Evolutionary conservation across 352 stramenopile species (phyloP).

Genomic region (Phytophthora sp.): DNA sequence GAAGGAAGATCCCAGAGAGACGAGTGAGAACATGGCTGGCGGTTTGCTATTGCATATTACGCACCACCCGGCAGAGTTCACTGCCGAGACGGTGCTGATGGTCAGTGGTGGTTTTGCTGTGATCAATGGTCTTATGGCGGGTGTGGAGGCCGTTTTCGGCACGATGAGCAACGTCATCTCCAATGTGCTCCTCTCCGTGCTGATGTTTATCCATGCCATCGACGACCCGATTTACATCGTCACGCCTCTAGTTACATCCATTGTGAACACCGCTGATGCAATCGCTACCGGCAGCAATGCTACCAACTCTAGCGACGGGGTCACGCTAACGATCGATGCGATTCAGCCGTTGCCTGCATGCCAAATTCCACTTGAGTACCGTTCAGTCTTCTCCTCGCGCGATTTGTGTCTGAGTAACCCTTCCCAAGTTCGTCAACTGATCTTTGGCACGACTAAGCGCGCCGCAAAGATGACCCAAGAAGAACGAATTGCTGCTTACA

Average conservation of each 20-base stretch:
- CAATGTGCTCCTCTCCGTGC: constrained; percentile 18
- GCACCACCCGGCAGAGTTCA: constrained; percentile 35
- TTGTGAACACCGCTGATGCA: constrained; percentile 16
- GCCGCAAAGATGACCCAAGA: constrained; percentile 4
- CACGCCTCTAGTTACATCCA: constrained; percentile 27
- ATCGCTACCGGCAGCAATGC: background rate
- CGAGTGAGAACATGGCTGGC: constrained; percentile 24
- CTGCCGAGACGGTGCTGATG: constrained; percentile 28
- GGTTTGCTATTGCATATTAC: constrained; percentile 30
- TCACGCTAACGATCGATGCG: background rate
- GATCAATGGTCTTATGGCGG: constrained; percentile 25
- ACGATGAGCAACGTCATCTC: constrained; percentile 26
- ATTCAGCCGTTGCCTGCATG: constrained; percentile 15
- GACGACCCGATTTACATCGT: constrained; percentile 38
- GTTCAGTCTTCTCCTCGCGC: constrained; percentile 21
- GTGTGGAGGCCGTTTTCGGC: constrained; percentile 22
- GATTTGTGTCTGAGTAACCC: constrained; percentile 28
- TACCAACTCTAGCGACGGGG: background rate
- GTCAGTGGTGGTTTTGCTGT: constrained; percentile 18
- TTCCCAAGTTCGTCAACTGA: constrained; percentile 12
- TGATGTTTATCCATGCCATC: constrained; percentile 35
- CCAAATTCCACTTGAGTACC: constrained; percentile 24
- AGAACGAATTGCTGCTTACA: constrained; percentile 26
- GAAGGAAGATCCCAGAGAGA: constrained; percentile 31
- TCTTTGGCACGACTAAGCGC: constrained; percentile 30